Evolutionary conservation across 208 protist genomes (phyloP), one percentile per base, ranked within the genome.

Genomic region (Wallacemonas collosoma): DNA sequence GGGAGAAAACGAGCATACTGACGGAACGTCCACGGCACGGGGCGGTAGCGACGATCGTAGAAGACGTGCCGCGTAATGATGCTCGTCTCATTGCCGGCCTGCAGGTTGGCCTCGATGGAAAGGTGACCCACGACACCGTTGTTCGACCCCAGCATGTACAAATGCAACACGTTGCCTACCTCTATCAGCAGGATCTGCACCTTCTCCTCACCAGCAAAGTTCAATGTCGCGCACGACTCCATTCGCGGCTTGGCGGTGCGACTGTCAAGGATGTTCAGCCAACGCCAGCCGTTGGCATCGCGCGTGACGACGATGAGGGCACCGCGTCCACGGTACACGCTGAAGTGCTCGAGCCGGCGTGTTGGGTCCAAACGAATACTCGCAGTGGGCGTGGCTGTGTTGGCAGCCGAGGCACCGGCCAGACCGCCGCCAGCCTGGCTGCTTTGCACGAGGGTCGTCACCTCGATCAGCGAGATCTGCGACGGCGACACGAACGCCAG

Each of bases 221-320:
- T 83, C 36, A 93, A 76, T 40, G 89, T 90, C 12, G 82, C 82
- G 67, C 82, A 80, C 12, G 83, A 72, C 63, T 81, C 71, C 82
- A 90, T 89, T 54, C 86, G 81, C 51, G 81, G 80, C 68, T 83
- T 72, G 26, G 81, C 86, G 1, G 80, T 87, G 38, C 82, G 66
- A 61, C 82, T 83, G 73, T 95, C 80, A n/a, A 95, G 63, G 50
- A 93, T 75, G 71, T 85, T 91, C n/a, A 95, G 55, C 85, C 88
- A 92, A 14, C 90, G 83, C 88, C 90, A 95, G 39, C 84, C 81
- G 67, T 95, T 93, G 36, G 80, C 82, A 55, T 95, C 90, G 44
- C 81, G 72, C 45, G 82, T 93, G 40, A 95, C 72, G 50, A 92
- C 85, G 68, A 95, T 75, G 51, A 92, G 64, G 17, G 82, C 77